A percentile compares a stretch with the other conserved stretches of the same genome.
Conservation (phyloP, 1,284 basidiomycete species). For the Puccinia coronata region DNA sequence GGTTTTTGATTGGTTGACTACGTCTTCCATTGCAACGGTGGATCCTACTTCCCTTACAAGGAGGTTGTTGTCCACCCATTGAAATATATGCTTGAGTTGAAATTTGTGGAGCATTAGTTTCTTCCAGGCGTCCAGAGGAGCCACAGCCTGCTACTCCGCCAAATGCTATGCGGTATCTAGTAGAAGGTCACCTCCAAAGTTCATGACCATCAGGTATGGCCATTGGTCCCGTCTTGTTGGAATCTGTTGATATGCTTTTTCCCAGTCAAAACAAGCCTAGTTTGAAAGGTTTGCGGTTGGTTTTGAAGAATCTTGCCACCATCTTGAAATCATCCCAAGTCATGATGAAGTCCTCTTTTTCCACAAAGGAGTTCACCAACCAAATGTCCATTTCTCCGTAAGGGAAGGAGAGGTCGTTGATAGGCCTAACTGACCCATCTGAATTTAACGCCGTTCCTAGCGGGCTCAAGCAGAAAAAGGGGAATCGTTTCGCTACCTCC, state of each 20-base stretch:
- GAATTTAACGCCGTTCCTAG: neutral
- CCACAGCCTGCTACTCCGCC: constrained; percentile 12
- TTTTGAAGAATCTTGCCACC: neutral
- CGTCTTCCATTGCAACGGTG: neutral
- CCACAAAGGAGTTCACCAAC: neutral
- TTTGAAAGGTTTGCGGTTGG: neutral
- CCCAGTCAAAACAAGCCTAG: constrained; percentile 17
- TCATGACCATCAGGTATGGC: neutral
- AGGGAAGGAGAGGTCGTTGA: neutral
- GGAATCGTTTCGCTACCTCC: neutral
- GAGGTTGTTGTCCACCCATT: constrained; percentile 9
- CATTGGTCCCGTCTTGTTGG: neutral
- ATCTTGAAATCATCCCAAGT: neutral
- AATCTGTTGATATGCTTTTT: constrained; percentile 5
- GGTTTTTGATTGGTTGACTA: neutral
- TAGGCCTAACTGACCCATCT: neutral
- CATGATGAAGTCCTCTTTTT: neutral
- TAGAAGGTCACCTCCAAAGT: neutral
- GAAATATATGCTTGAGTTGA: neutral
- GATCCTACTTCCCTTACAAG: neutral
- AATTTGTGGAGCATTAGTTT: neutral
- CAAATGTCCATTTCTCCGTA: neutral
- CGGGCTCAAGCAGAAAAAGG: neutral
- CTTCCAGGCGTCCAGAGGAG: constrained; percentile 4
- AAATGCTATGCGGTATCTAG: neutral